These are phyloP conservation scores for Tephrocybe sp. DNA, from an alignment of 768 basidiomycete genomes.

Conservation along the genomic window DNA sequence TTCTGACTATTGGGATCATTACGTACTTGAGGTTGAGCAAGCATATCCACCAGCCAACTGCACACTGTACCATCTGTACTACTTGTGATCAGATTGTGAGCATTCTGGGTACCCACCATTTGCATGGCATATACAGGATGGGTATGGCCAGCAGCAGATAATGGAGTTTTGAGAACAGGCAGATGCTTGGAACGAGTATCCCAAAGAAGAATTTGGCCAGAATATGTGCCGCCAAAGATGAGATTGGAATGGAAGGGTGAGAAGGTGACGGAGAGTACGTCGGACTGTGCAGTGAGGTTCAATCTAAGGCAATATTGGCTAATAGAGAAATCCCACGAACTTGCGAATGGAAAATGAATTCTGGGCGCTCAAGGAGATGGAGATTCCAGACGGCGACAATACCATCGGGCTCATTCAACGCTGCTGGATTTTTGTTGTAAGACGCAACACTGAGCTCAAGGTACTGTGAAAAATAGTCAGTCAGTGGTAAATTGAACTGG, in stretches of 20 bases:
- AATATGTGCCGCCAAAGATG: slow-evolving; percentile 98
- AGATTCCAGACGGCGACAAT: slow-evolving; percentile 98
- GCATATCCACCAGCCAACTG: slow-evolving; percentile 98
- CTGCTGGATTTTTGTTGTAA: slow-evolving; percentile 96
- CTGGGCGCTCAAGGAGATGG: slow-evolving; percentile 91
- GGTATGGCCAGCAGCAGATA: slow-evolving; percentile 95
- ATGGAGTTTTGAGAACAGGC: slow-evolving; percentile 93
- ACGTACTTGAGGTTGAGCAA: slow-evolving; percentile 91
- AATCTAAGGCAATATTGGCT: slow-evolving; percentile 5
- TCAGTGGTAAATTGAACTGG: background rate
- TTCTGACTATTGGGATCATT: background rate
- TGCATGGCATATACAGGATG: slow-evolving; percentile 99
- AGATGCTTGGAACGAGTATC: slow-evolving; percentile 96
- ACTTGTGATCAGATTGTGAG: slow-evolving; percentile 94
- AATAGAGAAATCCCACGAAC: slow-evolving; percentile 43
- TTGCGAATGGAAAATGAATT: slow-evolving; percentile 98
- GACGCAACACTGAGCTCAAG: slow-evolving; percentile 94
- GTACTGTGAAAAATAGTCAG: slow-evolving; percentile 53
- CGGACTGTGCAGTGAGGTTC: slow-evolving; percentile 62
- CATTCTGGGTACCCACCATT: slow-evolving; percentile 98
- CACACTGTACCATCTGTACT: slow-evolving; percentile 98
- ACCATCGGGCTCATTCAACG: slow-evolving; percentile 94
- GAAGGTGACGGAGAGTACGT: slow-evolving; percentile 94
- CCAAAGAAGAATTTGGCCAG: slow-evolving; percentile 97
- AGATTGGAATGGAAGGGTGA: slow-evolving; percentile 98